phyloP scores from a whole-genome alignment of 805 yeast genomes.

The Scheffersomyces lignosus region DNA sequence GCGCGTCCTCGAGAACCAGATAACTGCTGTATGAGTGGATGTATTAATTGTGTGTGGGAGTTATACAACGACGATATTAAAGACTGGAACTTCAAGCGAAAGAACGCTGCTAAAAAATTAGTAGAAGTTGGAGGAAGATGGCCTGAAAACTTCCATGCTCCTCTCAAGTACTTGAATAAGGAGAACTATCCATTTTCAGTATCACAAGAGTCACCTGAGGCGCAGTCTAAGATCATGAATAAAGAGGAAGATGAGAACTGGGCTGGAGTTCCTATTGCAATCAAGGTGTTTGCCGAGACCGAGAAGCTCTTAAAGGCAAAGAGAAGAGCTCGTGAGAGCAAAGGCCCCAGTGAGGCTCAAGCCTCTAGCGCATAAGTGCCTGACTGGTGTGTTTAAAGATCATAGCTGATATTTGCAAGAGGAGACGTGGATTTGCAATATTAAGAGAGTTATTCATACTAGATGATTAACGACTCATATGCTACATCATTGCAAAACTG shows the following conservation, averaged over 20 bases:
- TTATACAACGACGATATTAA: conserved; percentile 81
- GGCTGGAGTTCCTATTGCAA: conserved; percentile 66
- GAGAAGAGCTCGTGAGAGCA: conserved; percentile 12
- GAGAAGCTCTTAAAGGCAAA: conserved; percentile 62
- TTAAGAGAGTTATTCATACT: too few relatives aligned
- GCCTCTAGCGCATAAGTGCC: too few relatives aligned
- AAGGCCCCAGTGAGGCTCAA: too few relatives aligned
- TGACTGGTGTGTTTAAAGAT: too few relatives aligned
- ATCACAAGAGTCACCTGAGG: conserved; percentile 21
- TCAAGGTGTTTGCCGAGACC: conserved; percentile 80
- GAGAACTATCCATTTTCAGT: conserved; percentile 39
- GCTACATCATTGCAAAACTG: too few relatives aligned
- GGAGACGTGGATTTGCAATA: too few relatives aligned
- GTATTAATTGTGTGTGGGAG: conserved; percentile 97
- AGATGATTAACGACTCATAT: too few relatives aligned
- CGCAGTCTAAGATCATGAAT: conserved; percentile 6
- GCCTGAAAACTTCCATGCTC: conserved; percentile 46
- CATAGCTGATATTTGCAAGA: too few relatives aligned
- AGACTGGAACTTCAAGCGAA: conserved; percentile 70
- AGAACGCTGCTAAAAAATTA: conserved; percentile 52
- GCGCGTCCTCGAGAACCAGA: conserved; percentile 88
- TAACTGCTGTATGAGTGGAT: conserved; percentile 97
- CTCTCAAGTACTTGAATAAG: conserved; percentile 26
- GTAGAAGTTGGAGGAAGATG: conserved; percentile 39
- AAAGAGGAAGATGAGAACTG: conserved; percentile 31